Percentiles rank a stretch among this genome's conserved stretches.
Evolutionary conservation across 2,329 filamentous ascomycete species (phyloP).

Genomic region (Cordyceps javanica): DNA sequence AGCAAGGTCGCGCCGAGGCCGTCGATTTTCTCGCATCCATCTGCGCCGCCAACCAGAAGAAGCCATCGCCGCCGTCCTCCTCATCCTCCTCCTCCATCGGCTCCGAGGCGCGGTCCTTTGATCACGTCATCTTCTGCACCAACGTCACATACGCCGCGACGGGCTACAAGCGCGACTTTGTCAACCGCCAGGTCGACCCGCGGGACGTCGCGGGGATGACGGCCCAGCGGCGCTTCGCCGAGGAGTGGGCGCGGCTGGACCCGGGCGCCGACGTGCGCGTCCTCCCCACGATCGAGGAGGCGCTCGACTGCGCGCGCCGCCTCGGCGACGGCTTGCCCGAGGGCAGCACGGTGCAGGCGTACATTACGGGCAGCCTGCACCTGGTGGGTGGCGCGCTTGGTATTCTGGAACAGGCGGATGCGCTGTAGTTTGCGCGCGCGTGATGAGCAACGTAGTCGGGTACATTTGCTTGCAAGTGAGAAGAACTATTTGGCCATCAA

Average conservation of each 20-base stretch:
- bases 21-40: slow-evolving; percentile 48
- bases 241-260: slow-evolving; percentile 44
- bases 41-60: slow-evolving; percentile 27
- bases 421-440: slow-evolving; percentile 24
- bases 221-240: slow-evolving; percentile 46
- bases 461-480: not conserved
- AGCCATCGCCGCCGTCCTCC: slow-evolving; percentile 4
- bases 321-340: slow-evolving; percentile 26
- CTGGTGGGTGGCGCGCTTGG: slow-evolving; percentile 51
- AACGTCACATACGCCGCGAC: slow-evolving; percentile 55
- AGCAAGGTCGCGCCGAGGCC: slow-evolving; percentile 55
- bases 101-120: slow-evolving; percentile 42
- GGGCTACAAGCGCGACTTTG: slow-evolving; percentile 51
- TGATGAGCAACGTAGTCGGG: not conserved
- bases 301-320: slow-evolving; percentile 40
- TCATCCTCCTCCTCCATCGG: slow-evolving; percentile 16
- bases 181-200: slow-evolving; percentile 49
- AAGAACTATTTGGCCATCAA: not conserved
- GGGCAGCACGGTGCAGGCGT: slow-evolving; percentile 36
- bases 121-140: slow-evolving; percentile 75
- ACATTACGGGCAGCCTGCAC: slow-evolving; percentile 59
- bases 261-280: slow-evolving; percentile 39
- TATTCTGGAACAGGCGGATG: slow-evolving; percentile 42
- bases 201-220: slow-evolving; percentile 45
- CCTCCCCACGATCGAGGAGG: slow-evolving; percentile 49